phyloP scores from a whole-genome alignment of 768 basidiomycete species.

The Strobilomyces confusus region DNA sequence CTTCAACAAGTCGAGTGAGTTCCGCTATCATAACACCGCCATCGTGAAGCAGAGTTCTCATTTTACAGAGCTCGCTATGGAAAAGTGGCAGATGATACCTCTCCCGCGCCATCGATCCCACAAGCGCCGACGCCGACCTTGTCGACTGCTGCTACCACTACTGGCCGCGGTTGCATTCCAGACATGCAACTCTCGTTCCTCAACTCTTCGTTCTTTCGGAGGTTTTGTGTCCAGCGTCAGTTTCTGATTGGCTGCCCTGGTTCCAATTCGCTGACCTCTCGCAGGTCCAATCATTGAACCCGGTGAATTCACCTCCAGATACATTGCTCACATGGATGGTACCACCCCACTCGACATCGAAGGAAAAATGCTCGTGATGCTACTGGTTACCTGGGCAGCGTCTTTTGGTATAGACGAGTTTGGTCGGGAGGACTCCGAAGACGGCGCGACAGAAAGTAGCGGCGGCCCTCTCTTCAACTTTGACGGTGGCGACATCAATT shows the following conservation, averaged over 20 bases:
- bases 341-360: constrained; percentile 61
- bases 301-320: constrained; percentile 73
- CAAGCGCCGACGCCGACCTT: constrained; percentile 19
- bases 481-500: constrained; percentile 29
- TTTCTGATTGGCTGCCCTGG: constrained; percentile 7
- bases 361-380: constrained; percentile 71
- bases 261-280: constrained; percentile 6
- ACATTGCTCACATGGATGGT: constrained; percentile 60
- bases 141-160: constrained; percentile 2
- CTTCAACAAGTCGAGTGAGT: constrained; percentile 83
- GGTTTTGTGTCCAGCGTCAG: constrained; percentile 83
- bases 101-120: constrained; percentile 15
- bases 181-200: constrained; percentile 77
- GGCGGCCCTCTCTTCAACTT: constrained; percentile 5
- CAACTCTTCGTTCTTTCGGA: constrained; percentile 76
- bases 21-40: constrained; percentile 7
- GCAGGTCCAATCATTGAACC: constrained; percentile 85
- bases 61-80: constrained; percentile 69
- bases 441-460: constrained; percentile 1
- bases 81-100: constrained; percentile 49
- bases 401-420: constrained; percentile 85
- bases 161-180: constrained; percentile 49
- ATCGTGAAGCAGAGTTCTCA: constrained; percentile 2
- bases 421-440: constrained; percentile 45
- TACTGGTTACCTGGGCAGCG: constrained; percentile 84